phyloP scores from a whole-genome alignment of 176 grass and related monocot species.

The Musa acuminata region DNA sequence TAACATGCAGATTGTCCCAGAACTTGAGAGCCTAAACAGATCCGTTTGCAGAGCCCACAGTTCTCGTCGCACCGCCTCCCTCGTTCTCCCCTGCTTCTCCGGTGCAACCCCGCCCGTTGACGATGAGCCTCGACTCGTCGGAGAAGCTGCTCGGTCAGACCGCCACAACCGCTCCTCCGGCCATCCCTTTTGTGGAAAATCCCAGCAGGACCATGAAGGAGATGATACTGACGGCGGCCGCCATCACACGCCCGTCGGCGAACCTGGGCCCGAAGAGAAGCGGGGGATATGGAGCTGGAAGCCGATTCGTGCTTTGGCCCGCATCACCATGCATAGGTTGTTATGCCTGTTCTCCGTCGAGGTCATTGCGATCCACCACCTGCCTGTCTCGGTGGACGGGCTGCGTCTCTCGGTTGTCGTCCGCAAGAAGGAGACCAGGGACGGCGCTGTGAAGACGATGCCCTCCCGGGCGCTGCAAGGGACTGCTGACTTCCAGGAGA shows the following conservation, averaged over 20 bases:
- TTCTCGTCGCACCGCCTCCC: slow-evolving; percentile 6
- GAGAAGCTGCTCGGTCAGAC: slow-evolving; percentile 17
- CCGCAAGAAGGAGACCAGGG: slow-evolving; percentile 55
- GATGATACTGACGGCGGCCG: not conserved
- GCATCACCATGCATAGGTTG: slow-evolving; percentile 52
- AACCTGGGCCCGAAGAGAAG: not conserved
- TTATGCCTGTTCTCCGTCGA: slow-evolving; percentile 71
- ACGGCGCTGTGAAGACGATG: slow-evolving; percentile 57
- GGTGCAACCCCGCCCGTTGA: not conserved
- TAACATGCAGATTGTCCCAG: not conserved
- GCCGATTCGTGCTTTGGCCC: slow-evolving; percentile 61
- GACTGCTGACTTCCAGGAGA: slow-evolving; percentile 64
- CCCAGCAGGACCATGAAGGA: not conserved
- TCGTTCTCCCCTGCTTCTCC: slow-evolving; percentile 2
- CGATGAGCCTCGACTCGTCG: not conserved
- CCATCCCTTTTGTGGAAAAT: not conserved
- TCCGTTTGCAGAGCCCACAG: not conserved
- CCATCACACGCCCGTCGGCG: too few species aligned
- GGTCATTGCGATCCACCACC: slow-evolving; percentile 31
- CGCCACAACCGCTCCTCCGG: slow-evolving; percentile 14
- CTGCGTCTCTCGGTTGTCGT: slow-evolving; percentile 57
- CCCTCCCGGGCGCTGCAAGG: slow-evolving; percentile 42
- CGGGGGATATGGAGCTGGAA: slow-evolving; percentile 47
- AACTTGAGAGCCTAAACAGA: not conserved
- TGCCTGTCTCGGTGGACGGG: slow-evolving; percentile 43